Evolutionary conservation across 2,329 filamentous ascomycete genomes (phyloP), one percentile per base, ranked within the genome.

Genomic region (Beauveria asiatica): DNA sequence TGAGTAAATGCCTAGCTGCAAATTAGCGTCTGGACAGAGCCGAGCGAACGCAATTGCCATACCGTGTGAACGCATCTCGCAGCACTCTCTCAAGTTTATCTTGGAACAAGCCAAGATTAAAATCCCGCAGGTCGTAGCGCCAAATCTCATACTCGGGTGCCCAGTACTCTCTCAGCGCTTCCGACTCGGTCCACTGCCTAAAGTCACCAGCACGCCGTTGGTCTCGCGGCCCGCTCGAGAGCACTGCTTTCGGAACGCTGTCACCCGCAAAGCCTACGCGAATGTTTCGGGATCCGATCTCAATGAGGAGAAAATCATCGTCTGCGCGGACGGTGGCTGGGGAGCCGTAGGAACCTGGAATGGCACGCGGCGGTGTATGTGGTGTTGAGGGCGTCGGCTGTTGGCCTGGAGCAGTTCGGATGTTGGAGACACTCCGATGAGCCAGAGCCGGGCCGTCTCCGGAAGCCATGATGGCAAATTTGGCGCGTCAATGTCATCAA

Each of bases 191-290:
- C 87, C 88, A 94, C 62, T 81, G 80, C 65, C 90, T 78, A 72
- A 92, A 93, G 73, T 97, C 92, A 9, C 92, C 94, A 11, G 83
- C 84, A 62, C 93, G 83, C 58, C 89, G 83, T 68, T 89, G 86
- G 68, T 88, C 82, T 64, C 92, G 87, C 0, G 90, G 90, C 0
- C 85, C 84, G 71, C 92, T 93, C 23, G 82, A 78, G 23, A 92
- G 75, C 16, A 81, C 79, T 1, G 80, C 82, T 71, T 93, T 95
- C 65, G 92, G 92, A 3, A 79, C 75, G 48, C 86, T 82, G 72
- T 96, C 92, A 56, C 92, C 92, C 6, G 92, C 90, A 70, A 97
- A 94, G 0, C 94, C 94, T 10, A 88, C 87, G 49, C 88, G 85
- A 27, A 97, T 73, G 72, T 85, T 88, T 23, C 93, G 84, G 10